Evolutionary conservation across 1,284 basidiomycete genomes (phyloP), one percentile per base, ranked within the genome.

Genomic region (Marasmius sp.): DNA sequence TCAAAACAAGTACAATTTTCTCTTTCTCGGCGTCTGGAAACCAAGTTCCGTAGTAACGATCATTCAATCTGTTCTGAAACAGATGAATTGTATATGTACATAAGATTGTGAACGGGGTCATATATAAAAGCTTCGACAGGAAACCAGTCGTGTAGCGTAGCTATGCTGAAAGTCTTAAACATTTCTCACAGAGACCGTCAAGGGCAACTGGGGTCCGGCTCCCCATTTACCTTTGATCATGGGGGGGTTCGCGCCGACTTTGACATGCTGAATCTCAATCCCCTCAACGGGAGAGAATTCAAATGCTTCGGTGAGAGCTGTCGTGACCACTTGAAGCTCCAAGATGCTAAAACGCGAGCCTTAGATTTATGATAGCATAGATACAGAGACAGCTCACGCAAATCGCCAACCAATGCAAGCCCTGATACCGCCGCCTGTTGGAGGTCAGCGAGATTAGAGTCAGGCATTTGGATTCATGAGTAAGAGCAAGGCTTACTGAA

Each of bases 361-460:
- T 27, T 5, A n/a, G 27, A 60, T 72, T 69, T 3, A 68, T 43
- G 2, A 12, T 3, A n/a, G 41, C n/a, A 12, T 12, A 43, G 11
- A 12, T 12, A 12, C n/a, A n/a, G n/a, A 12, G 2, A n/a, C 11
- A 12, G 6, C 41, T 12, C 6, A 43, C 41, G 41, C 41, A 43
- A 43, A 43, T 43, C 41, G 11, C 41, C 41, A 43, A 12, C 41
- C 41, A 43, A 43, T 43, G 6, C 41, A 43, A 6, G 12, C 41
- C 6, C 41, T 2, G 11, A 43, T n/a, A n/a, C 41, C 41, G 11
- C 41, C 41, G n/a, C 41, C 41, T 43, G 41, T 43, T 43, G 41
- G 2, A 3, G 3, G 2, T 12, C 3, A n/a, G 41, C 3, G 11
- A n/a, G n/a, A 6, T 5, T 27, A 43, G n/a, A n/a, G 27, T 27